Conservation (phyloP, 78 protist species). For the Dictyostelium capitatum region DNA sequence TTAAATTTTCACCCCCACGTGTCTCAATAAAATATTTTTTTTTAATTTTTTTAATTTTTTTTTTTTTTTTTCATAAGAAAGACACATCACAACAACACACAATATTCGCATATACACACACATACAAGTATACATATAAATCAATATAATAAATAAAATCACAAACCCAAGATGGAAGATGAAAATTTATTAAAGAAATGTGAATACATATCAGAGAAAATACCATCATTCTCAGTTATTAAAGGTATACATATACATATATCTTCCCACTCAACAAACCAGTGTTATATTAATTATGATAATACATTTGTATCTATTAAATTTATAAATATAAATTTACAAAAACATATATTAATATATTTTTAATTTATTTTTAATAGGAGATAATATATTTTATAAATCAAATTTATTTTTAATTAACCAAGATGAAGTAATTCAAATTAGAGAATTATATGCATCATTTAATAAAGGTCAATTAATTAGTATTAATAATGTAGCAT, state of each 20-base stretch:
- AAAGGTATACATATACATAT: no score
- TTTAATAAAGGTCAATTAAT: background rate
- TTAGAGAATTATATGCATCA: background rate
- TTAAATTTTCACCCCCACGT: no score
- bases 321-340: background rate
- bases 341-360: background rate
- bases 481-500: background rate
- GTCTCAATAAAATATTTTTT: no score
- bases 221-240: background rate
- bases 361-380: background rate
- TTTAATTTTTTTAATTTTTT: slow-evolving; percentile 1
- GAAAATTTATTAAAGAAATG: slow-evolving; percentile 14
- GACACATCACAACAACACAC: no score
- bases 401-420: background rate
- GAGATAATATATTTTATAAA: background rate
- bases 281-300: no score
- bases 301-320: no score
- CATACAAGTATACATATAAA: background rate
- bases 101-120: no score
- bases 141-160: background rate
- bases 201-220: background rate
- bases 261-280: no score
- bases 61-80: background rate
- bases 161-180: background rate
- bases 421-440: background rate